Evolutionary conservation across 371 early-diverging fungal species (phyloP).

Genomic region (Rhizopus arrhizus): DNA sequence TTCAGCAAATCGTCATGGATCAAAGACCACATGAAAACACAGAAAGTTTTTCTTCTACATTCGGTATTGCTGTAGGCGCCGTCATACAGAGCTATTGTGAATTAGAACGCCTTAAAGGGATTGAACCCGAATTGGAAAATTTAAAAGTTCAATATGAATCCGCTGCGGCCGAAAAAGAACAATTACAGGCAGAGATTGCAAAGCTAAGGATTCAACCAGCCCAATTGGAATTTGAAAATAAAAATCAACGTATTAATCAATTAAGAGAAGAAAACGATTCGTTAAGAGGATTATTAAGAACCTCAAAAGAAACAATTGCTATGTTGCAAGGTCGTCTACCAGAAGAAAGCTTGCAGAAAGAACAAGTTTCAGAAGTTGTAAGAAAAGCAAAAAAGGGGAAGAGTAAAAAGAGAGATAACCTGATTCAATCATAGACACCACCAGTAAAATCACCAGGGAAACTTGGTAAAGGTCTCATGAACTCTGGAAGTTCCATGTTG

Average conservation of each 20-base stretch:
- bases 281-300: conserved; percentile 27
- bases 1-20: conserved; percentile 80
- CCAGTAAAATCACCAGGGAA: background rate
- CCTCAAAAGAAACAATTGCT: conserved; percentile 36
- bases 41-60: conserved; percentile 47
- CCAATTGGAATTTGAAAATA: conserved; percentile 18
- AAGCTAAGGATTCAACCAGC: conserved; percentile 24
- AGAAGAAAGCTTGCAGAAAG: background rate
- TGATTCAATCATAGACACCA: background rate
- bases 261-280: conserved; percentile 29
- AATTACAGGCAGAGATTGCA: conserved; percentile 23
- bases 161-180: conserved; percentile 24
- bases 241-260: conserved; percentile 12
- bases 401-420: background rate
- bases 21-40: conserved; percentile 52
- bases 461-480: background rate
- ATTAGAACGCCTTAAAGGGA: conserved; percentile 65
- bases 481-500: conserved; percentile 3
- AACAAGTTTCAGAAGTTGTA: background rate
- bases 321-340: conserved; percentile 21
- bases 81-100: conserved; percentile 73
- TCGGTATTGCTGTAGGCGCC: conserved; percentile 31
- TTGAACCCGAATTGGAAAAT: conserved; percentile 52
- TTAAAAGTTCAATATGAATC: conserved; percentile 33
- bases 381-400: background rate